Base-by-base conservation (phyloP, 306 rosid species). In the Cicer chorassanicum region DNA sequence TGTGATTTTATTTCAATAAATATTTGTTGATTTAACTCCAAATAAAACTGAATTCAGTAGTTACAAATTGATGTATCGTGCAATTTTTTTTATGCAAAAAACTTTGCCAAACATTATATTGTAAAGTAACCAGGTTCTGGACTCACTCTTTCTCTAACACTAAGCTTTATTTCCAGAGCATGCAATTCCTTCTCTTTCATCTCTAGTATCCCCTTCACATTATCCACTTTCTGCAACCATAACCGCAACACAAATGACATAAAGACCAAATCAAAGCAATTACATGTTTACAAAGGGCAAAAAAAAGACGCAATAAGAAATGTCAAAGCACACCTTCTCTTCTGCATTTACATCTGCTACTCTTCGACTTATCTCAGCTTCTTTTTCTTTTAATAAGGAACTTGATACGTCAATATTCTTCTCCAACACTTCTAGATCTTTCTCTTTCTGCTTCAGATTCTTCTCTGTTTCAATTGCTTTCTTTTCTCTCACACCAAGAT, bases 111-210 rank as follows among this genome's bases (percentile, higher is more conserved):
- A 29, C 36, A 29, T 29, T 29, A 29, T 29, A 29, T 39, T 21
- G 13, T 51, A 63, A 38, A 69, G 75, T 29, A 43, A 67, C 24
- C 43, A 39, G 46, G 79, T 5, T 18, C 74, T 4, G 9, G 41
- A 90, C 95, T 81, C 83, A 90, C 99, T 50, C 59, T 89, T 90
- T 94, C 97, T 79, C 89, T 87, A 72, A 79, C 81, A 75, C 65
- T 82, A 61, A 94, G 92, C 61, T 90, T 86, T 71, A 78, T 79
- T 78, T 94, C 95, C 82, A 81, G 46, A 24, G 65, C 84, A 64
- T 34, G 86, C 42, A 94, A 82, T 48, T 87, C 89, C 59, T 80
- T 88, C 81, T 82, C 86, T 83, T 87, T 92, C 78, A 50, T 67
- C 87, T 84, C 92, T 16, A 90, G 67, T 50, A 9, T 50, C 68